Conservation (phyloP, 2,329 filamentous ascomycete genomes). For the Ophiocordyceps camponoti-saundersi region DNA sequence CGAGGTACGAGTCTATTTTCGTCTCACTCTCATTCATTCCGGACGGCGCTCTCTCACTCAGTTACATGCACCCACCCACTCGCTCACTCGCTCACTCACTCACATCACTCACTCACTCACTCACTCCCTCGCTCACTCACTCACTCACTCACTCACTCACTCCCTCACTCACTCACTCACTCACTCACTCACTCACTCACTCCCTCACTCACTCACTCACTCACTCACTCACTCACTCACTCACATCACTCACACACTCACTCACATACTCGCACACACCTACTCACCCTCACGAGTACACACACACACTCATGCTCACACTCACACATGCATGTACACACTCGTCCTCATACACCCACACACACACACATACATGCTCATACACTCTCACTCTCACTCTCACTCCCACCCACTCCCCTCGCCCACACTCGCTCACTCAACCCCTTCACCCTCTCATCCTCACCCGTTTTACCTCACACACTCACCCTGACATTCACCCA, state of each 20-base stretch:
- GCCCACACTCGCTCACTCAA: background rate
- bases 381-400: background rate
- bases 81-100: too few relatives aligned
- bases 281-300: background rate
- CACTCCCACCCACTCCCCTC: too few relatives aligned
- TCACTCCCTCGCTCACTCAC: background rate
- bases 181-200: background rate
- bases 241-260: background rate
- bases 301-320: background rate
- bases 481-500: background rate
- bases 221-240: background rate
- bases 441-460: background rate
- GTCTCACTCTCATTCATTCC: too few relatives aligned
- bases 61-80: background rate
- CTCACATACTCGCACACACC: background rate
- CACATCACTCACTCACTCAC: too few relatives aligned
- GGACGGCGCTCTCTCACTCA: background rate
- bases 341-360: background rate
- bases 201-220: background rate
- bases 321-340: too few relatives aligned
- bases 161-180: background rate
- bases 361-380: background rate
- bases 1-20: slow-evolving; percentile 43
- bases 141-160: background rate
- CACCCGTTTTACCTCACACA: background rate